A percentile compares a stretch with the other conserved stretches of the same genome.
phyloP scores from a whole-genome alignment of 768 basidiomycete species.

The Daedaleopsis nitida region DNA sequence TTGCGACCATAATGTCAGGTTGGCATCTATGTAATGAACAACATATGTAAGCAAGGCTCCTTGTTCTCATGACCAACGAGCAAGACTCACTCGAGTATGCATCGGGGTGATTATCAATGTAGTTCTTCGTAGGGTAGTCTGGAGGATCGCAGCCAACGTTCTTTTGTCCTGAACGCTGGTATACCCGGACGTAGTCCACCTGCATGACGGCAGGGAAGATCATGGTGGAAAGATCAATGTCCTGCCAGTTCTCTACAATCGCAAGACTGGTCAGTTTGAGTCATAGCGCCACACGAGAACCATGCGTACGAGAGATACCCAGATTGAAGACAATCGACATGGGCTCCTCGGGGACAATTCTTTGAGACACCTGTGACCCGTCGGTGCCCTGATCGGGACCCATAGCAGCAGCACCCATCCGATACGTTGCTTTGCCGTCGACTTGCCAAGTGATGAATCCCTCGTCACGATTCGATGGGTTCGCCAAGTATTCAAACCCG shows the following conservation, averaged over 20 bases:
- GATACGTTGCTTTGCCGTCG: slow-evolving; percentile 52
- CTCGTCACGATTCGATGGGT: slow-evolving; percentile 51
- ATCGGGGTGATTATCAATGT: slow-evolving; percentile 54
- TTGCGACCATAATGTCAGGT: slow-evolving; percentile 33
- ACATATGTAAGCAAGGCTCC: neutral
- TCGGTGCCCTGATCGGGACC: slow-evolving; percentile 42
- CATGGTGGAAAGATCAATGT: slow-evolving; percentile 55
- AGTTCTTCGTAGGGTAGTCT: slow-evolving; percentile 65
- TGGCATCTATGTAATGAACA: slow-evolving; percentile 27
- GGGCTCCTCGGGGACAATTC: slow-evolving; percentile 62
- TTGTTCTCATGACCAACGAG: neutral
- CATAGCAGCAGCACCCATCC: slow-evolving; percentile 57
- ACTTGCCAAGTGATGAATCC: slow-evolving; percentile 81
- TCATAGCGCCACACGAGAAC: neutral
- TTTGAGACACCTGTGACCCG: slow-evolving; percentile 56
- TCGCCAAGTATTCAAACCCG: slow-evolving; percentile 76
- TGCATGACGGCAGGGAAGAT: slow-evolving; percentile 70
- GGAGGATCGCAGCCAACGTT: slow-evolving; percentile 72
- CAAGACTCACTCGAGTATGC: slow-evolving; percentile 59
- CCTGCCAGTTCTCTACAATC: slow-evolving; percentile 63
- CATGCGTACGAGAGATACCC: slow-evolving; percentile 53
- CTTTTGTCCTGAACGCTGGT: slow-evolving; percentile 58
- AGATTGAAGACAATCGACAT: slow-evolving; percentile 60
- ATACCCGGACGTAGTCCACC: slow-evolving; percentile 82
- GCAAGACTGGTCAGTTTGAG: neutral